Conservation (phyloP, 495 filamentous ascomycete genomes). For the Tuber indicum region DNA sequence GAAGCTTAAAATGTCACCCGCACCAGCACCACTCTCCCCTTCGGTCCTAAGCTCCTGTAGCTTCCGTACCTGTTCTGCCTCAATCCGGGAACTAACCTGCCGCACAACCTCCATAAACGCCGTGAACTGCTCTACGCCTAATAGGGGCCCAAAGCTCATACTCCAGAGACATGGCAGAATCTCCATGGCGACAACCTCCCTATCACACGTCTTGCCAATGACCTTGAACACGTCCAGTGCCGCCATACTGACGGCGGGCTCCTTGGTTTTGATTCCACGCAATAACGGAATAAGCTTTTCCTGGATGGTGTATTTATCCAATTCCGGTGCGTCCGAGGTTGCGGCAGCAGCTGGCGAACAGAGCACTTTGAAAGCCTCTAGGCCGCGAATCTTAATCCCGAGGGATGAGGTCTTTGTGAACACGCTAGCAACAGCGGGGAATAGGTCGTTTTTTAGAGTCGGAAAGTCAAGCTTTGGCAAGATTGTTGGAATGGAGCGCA, state of each 20-base stretch:
- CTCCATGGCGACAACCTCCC: constrained; percentile 90
- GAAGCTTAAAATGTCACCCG: constrained; percentile 58
- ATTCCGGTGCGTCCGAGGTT: constrained; percentile 59
- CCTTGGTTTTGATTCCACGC: constrained; percentile 91
- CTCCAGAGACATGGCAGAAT: constrained; percentile 82
- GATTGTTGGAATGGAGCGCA: constrained; percentile 65
- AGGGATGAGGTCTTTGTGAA: constrained; percentile 90
- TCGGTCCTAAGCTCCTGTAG: constrained; percentile 64
- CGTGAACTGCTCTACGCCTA: constrained; percentile 75
- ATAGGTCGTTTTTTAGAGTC: constrained; percentile 91
- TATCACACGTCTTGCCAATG: constrained; percentile 72
- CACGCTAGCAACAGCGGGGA: constrained; percentile 78
- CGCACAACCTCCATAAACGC: constrained; percentile 82
- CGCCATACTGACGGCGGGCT: constrained; percentile 95
- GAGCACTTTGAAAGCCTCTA: constrained; percentile 82
- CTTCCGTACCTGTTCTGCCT: constrained; percentile 80
- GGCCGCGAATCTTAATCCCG: constrained; percentile 81
- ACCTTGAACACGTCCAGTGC: constrained; percentile 72
- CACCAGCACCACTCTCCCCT: constrained; percentile 38
- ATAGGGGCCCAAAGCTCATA: constrained; percentile 82
- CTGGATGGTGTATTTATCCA: constrained; percentile 96
- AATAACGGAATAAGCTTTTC: constrained; percentile 90
- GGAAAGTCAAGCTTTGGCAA: constrained; percentile 84
- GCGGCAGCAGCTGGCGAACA: constrained; percentile 51
- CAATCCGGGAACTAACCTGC: constrained; percentile 66